Conservation (phyloP, 371 early-diverging fungal genomes). For the Mortierella sp. region DNA sequence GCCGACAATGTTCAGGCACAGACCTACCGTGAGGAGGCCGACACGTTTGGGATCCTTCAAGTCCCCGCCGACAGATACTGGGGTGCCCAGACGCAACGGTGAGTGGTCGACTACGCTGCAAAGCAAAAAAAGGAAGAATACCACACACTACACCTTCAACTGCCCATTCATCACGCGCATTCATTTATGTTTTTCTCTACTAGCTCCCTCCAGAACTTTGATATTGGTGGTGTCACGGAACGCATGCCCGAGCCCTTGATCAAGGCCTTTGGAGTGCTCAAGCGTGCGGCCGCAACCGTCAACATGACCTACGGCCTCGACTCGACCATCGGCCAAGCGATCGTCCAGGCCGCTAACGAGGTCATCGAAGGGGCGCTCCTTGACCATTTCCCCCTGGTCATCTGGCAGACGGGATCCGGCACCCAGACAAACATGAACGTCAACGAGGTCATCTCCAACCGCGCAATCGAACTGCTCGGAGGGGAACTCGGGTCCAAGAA, state of each 20-base stretch:
- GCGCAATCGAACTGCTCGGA: conserved; percentile 95
- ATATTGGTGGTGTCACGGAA: conserved; percentile 93
- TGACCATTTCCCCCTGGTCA: conserved; percentile 96
- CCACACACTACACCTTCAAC: background rate
- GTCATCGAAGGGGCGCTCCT: conserved; percentile 90
- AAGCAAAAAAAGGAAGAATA: background rate
- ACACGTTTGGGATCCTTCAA: conserved; percentile 94
- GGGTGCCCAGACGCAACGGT: conserved; percentile 98
- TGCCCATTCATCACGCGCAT: background rate
- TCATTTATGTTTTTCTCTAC: conserved; percentile 5
- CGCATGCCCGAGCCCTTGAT: conserved; percentile 95
- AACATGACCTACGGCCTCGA: conserved; percentile 91
- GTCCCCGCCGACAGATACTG: conserved; percentile 96
- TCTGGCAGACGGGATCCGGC: conserved; percentile 98
- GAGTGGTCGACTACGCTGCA: conserved; percentile 13
- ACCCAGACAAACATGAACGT: conserved; percentile 98
- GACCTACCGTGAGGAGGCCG: conserved; percentile 86
- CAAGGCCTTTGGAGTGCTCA: conserved; percentile 93
- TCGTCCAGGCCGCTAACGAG: conserved; percentile 89
- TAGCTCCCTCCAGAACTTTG: conserved; percentile 92
- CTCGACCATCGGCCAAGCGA: conserved; percentile 83
- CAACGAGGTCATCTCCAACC: conserved; percentile 95
- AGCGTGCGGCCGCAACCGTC: conserved; percentile 93
- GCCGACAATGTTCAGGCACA: conserved; percentile 47
- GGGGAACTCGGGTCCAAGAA: conserved; percentile 90